Percentiles rank a stretch among this genome's conserved stretches.
Conservation (phyloP, 768 basidiomycete genomes). For the Amanita subjunquillea region DNA sequence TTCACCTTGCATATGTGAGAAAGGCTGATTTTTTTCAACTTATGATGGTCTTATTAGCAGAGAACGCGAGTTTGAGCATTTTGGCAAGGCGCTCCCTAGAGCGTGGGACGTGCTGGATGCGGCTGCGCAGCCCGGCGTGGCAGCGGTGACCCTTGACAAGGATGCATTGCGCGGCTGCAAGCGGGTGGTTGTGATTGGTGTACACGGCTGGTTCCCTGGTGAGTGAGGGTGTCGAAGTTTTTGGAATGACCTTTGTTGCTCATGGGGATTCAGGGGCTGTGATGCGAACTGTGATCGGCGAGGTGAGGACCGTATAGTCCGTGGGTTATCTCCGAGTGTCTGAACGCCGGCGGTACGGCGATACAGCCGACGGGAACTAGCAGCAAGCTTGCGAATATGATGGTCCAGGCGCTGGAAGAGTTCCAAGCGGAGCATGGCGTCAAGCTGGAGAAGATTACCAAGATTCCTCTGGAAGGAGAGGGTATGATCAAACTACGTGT, state of each 20-base stretch:
- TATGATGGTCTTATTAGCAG: not conserved
- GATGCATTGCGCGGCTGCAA: constrained; percentile 53
- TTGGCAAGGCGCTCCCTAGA: constrained; percentile 63
- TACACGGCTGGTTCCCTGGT: constrained; percentile 90
- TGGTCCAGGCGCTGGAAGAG: constrained; percentile 59
- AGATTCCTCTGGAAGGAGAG: constrained; percentile 89
- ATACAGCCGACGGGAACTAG: constrained; percentile 74
- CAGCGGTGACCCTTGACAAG: constrained; percentile 6
- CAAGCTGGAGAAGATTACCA: constrained; percentile 62
- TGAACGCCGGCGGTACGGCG: not conserved
- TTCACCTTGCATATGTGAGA: not conserved
- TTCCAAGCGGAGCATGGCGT: constrained; percentile 56
- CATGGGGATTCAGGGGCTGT: constrained; percentile 33
- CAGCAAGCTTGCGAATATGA: constrained; percentile 74
- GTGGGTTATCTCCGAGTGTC: not conserved
- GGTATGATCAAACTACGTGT: constrained; percentile 83
- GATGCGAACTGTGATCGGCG: constrained; percentile 59
- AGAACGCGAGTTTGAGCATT: constrained; percentile 20
- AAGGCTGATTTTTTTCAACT: not conserved
- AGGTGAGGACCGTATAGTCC: constrained; percentile 32
- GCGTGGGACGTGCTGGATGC: constrained; percentile 50
- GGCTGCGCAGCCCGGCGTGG: not conserved
- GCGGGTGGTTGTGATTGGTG: constrained; percentile 71
- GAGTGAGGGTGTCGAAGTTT: constrained; percentile 12
- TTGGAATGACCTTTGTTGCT: not conserved